These are phyloP conservation scores for Chiua sp. DNA, from an alignment of 1,284 basidiomycete species.

Conservation along the genomic window DNA sequence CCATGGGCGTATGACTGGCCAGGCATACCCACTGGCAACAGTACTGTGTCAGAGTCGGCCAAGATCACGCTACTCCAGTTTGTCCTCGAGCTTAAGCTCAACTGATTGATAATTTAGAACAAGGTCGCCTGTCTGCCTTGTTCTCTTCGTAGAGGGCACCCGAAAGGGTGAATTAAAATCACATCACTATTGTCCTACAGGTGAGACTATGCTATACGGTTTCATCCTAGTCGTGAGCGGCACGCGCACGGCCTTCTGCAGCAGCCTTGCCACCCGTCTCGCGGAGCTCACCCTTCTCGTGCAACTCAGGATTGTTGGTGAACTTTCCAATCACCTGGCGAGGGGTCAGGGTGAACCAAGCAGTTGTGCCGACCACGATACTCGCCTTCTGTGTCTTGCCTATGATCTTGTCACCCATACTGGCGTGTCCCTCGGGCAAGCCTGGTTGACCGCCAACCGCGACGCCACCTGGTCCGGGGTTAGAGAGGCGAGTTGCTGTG, in stretches of 20 bases:
- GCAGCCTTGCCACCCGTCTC: constrained; percentile 59
- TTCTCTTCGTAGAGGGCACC: too few relatives aligned
- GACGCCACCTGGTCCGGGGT: constrained; percentile 43
- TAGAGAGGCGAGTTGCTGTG: too few relatives aligned
- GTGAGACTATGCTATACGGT: too few relatives aligned
- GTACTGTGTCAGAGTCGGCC: too few relatives aligned
- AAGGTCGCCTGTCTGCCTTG: too few relatives aligned
- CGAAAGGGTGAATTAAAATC: too few relatives aligned
- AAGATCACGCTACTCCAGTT: too few relatives aligned
- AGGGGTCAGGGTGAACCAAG: neutral
- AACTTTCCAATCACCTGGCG: constrained; percentile 55
- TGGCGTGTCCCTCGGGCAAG: constrained; percentile 47
- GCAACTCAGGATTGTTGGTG: constrained; percentile 51
- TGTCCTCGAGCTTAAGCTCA: too few relatives aligned
- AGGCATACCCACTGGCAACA: too few relatives aligned
- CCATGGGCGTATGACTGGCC: too few relatives aligned
- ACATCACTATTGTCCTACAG: neutral
- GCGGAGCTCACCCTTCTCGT: constrained; percentile 61
- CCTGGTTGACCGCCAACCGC: constrained; percentile 48
- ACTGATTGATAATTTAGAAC: too few relatives aligned
- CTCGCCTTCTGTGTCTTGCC: constrained; percentile 61
- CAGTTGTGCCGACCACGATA: neutral
- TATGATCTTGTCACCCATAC: constrained; percentile 52
- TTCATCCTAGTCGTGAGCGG: constrained; percentile 44
- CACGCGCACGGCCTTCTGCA: constrained; percentile 45